Conservation (phyloP, 2,329 filamentous ascomycete species). For the Aureobasidium zeae region DNA sequence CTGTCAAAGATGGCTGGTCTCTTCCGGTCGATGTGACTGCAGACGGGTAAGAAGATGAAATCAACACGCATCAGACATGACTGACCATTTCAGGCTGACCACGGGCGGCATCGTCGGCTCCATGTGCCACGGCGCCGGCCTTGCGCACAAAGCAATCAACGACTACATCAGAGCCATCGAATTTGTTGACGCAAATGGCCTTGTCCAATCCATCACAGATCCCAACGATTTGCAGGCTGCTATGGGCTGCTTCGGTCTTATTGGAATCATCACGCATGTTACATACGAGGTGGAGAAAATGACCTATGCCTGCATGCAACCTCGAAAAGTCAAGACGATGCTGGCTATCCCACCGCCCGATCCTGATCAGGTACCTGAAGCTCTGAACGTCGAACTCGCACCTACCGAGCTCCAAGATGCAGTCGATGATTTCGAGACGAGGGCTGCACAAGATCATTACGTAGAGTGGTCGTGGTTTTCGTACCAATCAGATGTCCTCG, state of each 20-base stretch:
- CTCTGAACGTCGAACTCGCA: conserved; percentile 23
- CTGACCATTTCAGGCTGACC: conserved; percentile 28
- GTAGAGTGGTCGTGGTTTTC: conserved; percentile 45
- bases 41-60: conserved; percentile 29
- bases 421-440: conserved; percentile 32
- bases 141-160: conserved; percentile 35
- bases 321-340: conserved; percentile 34
- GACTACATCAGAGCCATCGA: conserved; percentile 41
- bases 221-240: conserved; percentile 34
- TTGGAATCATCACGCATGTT: conserved; percentile 44
- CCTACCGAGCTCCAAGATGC: conserved; percentile 27
- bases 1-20: conserved; percentile 34
- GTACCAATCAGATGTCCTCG: conserved; percentile 37
- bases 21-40: conserved; percentile 40
- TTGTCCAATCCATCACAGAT: conserved; percentile 33
- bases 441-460: conserved; percentile 27
- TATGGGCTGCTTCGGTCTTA: conserved; percentile 37
- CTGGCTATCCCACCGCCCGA: conserved; percentile 36
- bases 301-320: conserved; percentile 39
- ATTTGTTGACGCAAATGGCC: conserved; percentile 40
- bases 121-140: conserved; percentile 39
- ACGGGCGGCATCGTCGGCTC: conserved; percentile 20
- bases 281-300: conserved; percentile 41
- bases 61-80: too few species aligned
- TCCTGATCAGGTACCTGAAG: conserved; percentile 23